Base-by-base conservation (phyloP, 495 filamentous ascomycete species). In the Penicillium cataractarum region DNA sequence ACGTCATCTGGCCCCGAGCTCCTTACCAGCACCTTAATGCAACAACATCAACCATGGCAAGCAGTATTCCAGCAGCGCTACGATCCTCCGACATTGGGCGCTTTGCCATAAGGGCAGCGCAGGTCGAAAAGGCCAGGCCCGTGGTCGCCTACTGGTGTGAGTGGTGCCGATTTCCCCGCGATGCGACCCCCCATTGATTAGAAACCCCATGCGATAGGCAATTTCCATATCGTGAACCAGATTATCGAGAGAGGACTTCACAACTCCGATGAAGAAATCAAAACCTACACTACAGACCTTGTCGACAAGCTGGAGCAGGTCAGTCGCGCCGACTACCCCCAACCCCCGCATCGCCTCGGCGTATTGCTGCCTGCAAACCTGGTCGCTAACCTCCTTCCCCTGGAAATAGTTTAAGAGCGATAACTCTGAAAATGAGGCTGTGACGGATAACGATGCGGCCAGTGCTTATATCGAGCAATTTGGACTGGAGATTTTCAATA, bases 381-480 rank as follows among this genome's bases (percentile, higher is more conserved):
- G 52, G 33, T 44, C 26, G 39, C 64, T 73, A 58, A 74, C 52
- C 1, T 9, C 19, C n/a, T 35, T 39, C 12, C 31, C 15, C 40
- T 40, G 17, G 21, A 44, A 55, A 29, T 29, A 92, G 87, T 90
- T 86, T 42, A 96, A 96, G 69, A 73, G 54, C 29, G 79, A 81
- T n/a, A 80, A 88, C 59, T 71, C 80, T 9, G 78, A 80, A 17
- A 85, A 90, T 72, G 92, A 94, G 66, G 87, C 93, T 1, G 78
- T 92, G n/a, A 79, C 80, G 2, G 94, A 98, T 74, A 91, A 95
- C 64, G 77, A 88, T 10, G 91, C 92, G 4, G 93, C 91, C 0
- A 90, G 90, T 70, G 93, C 92, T 58, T 97, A 96, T 69, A 88
- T 97, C 37, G 93, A 97, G 76, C 91, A 97, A 69, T 99, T 99